phyloP scores from a whole-genome alignment of 768 basidiomycete species.

The Amanita phalloides region DNA sequence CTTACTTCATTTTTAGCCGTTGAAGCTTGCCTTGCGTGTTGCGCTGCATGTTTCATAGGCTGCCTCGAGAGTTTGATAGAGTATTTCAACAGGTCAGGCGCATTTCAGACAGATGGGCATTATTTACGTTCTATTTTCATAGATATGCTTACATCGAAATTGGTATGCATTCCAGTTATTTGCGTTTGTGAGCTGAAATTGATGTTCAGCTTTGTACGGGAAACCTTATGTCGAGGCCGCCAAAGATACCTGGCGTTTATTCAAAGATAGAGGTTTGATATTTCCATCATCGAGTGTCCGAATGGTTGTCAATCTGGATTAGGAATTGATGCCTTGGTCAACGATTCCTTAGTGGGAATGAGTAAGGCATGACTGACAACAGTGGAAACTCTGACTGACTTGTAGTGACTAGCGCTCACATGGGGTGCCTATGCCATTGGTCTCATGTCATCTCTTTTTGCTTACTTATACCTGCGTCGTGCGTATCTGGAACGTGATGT shows the following conservation, averaged over 20 bases:
- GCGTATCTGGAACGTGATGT: constrained; percentile 16
- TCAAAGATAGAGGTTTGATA: constrained; percentile 53
- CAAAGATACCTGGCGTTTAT: constrained; percentile 73
- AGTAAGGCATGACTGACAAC: constrained; percentile 29
- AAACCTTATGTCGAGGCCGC: constrained; percentile 75
- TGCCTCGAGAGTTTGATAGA: constrained; percentile 59
- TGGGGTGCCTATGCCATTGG: constrained; percentile 78
- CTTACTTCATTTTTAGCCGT: constrained; percentile 34
- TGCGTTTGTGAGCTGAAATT: neutral
- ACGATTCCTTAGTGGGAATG: constrained; percentile 75
- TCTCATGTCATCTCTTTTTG: constrained; percentile 64
- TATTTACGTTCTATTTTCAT: neutral
- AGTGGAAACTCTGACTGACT: neutral
- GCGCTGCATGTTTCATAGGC: constrained; percentile 68
- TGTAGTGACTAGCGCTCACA: constrained; percentile 39
- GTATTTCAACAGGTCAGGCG: constrained; percentile 64
- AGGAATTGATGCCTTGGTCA: constrained; percentile 70
- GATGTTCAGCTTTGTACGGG: constrained; percentile 58
- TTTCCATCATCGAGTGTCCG: neutral
- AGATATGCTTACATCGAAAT: constrained; percentile 83
- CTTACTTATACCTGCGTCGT: constrained; percentile 69
- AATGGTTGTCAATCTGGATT: neutral
- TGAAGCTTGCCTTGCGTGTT: constrained; percentile 65
- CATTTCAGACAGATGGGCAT: neutral
- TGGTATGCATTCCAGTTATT: constrained; percentile 24